A percentile compares a stretch with the other conserved stretches of the same genome.
Evolutionary conservation across 2,329 filamentous ascomycete species (phyloP).

Genomic region (Eutypa lata): DNA sequence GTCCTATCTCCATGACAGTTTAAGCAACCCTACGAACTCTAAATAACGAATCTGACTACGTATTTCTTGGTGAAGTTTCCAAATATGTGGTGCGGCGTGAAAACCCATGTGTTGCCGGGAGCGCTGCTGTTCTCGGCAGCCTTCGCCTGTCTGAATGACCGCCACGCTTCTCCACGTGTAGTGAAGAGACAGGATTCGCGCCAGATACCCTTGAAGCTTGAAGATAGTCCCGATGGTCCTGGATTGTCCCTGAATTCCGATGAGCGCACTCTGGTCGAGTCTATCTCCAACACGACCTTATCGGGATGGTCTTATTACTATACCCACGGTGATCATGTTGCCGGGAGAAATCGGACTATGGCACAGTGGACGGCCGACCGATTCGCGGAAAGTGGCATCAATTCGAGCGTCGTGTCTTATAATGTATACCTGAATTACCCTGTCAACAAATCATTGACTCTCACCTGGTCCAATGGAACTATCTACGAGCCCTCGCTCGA

Average conservation of each 20-base stretch:
- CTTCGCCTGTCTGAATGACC: neutral
- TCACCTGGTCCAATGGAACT: conserved; percentile 38
- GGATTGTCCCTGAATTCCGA: conserved; percentile 18
- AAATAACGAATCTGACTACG: neutral
- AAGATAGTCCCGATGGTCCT: conserved; percentile 15
- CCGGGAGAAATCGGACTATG: conserved; percentile 26
- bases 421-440: conserved; percentile 45
- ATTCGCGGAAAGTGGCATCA: conserved; percentile 25
- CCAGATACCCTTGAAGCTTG: neutral
- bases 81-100: neutral
- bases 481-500: conserved; percentile 65
- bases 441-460: conserved; percentile 47
- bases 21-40: neutral
- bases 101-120: neutral
- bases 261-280: conserved; percentile 22
- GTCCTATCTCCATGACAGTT: no score
- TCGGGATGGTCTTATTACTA: conserved; percentile 32
- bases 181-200: neutral
- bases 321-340: conserved; percentile 29
- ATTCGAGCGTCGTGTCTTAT: conserved; percentile 25
- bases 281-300: conserved; percentile 25
- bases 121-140: neutral
- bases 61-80: neutral
- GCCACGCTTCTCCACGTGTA: neutral
- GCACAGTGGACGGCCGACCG: conserved; percentile 30